A percentile compares a stretch with the other conserved stretches of the same genome.
phyloP scores from a whole-genome alignment of 495 filamentous ascomycete species.

The Chaetomium tenue region DNA sequence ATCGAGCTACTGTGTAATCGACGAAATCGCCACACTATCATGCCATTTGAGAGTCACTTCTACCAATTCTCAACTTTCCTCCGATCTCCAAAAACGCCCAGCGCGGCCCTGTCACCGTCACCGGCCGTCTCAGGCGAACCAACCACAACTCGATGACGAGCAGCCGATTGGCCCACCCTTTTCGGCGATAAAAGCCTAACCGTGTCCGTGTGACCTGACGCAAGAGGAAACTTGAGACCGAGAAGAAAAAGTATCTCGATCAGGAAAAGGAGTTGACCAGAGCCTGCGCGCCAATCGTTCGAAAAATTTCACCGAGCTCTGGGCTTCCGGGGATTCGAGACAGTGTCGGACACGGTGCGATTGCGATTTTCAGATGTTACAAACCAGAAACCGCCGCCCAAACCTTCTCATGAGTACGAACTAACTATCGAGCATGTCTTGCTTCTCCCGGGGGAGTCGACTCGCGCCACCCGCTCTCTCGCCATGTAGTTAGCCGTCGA shows the following conservation, averaged over 20 bases:
- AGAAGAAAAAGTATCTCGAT: neutral
- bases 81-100: neutral
- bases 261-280: neutral
- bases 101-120: constrained; percentile 13
- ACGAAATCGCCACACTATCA: neutral
- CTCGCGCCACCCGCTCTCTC: too few relatives aligned
- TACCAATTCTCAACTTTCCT: neutral
- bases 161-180: constrained; percentile 21
- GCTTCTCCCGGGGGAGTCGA: too few relatives aligned
- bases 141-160: constrained; percentile 12
- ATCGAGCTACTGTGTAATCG: neutral
- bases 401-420: too few relatives aligned
- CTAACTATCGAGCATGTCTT: too few relatives aligned
- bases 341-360: constrained; percentile 1
- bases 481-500: too few relatives aligned
- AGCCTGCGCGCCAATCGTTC: neutral
- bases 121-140: constrained; percentile 28
- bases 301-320: neutral
- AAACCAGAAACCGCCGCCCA: neutral
- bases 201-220: neutral
- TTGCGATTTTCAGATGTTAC: neutral
- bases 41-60: too few relatives aligned
- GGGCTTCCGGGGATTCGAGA: neutral
- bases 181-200: neutral
- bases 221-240: neutral